Conservation (phyloP, 1,139 yeast genomes). For the Saccharomyces pastorianus region DNA sequence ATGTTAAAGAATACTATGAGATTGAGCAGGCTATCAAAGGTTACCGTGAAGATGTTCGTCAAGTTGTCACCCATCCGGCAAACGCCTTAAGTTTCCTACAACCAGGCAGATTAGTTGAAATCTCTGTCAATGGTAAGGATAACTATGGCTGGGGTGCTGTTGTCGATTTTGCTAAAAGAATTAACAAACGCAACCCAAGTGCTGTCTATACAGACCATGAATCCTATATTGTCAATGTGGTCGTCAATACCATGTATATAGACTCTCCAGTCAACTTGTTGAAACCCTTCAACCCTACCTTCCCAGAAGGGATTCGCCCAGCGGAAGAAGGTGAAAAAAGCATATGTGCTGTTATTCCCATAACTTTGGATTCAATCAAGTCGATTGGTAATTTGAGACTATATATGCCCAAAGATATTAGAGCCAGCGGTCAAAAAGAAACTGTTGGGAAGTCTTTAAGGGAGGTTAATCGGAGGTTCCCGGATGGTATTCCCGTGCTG, state of each 20-base stretch:
- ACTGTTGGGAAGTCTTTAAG: constrained; percentile 68
- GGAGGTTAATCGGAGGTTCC: constrained; percentile 75
- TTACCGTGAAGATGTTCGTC: constrained; percentile 71
- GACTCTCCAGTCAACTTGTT: constrained; percentile 69
- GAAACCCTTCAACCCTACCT: constrained; percentile 58
- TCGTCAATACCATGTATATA: constrained; percentile 68
- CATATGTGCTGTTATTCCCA: constrained; percentile 72
- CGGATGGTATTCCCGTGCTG: constrained; percentile 80
- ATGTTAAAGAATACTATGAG: constrained; percentile 75
- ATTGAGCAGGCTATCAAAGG: constrained; percentile 59
- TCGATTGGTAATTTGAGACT: constrained; percentile 74
- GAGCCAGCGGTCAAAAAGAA: constrained; percentile 59
- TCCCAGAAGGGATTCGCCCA: constrained; percentile 87
- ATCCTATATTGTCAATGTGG: constrained; percentile 77
- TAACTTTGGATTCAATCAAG: constrained; percentile 68
- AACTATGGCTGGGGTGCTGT: constrained; percentile 97
- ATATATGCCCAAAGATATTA: constrained; percentile 72
- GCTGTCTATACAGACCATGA: constrained; percentile 70
- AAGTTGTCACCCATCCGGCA: constrained; percentile 88
- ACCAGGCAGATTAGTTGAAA: constrained; percentile 76
- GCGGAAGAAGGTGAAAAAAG: constrained; percentile 63
- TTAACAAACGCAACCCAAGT: constrained; percentile 47
- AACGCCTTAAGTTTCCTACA: constrained; percentile 75
- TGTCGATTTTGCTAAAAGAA: constrained; percentile 64
- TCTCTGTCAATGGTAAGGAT: constrained; percentile 39